Evolutionary conservation across 202 grass and related monocot genomes (phyloP), one percentile per base, ranked within the genome.

Genomic region (Elaeis oleifera): DNA sequence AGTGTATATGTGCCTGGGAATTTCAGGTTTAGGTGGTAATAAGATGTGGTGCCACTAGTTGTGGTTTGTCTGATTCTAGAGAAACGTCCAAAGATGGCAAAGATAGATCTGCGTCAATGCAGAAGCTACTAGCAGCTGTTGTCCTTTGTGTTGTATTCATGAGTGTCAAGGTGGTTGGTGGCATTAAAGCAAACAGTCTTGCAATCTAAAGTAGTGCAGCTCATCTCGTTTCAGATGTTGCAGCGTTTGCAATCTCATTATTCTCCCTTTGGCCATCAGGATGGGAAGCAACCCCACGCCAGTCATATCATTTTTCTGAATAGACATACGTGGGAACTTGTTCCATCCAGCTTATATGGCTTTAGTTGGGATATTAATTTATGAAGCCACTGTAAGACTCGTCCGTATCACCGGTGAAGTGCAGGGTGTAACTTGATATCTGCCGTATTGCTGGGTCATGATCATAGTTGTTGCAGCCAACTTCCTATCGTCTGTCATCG

Each of bases 231-330:
- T 65, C 78, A 49, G 78, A 81, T 22, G 78, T 81, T 57, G 78
- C 65, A 23, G 78, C 78, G 27, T 81, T 81, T 55, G 79, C 72
- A 15, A 81, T 81, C 26, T 81, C 79, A 15, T 60, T 81, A 20
- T 76, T 76, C 55, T 81, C 79, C 63, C 53, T 81, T 49, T 81
- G 79, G 79, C 72, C 72, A 6, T 66, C 79, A 60, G 79, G 79
- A 3, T 81, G 79, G 79, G 79, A 81, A 50, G 72, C 79, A 16
- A 81, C 72, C 0, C 79, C 79, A 14, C 79, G 72, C 6, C 79
- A 81, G 49, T 71, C 79, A 1, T 81, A 81, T 18, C 72, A 72
- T 56, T 81, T 76, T 81, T 60, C 49, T 32, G 72, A 48, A 71
- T 81, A 75, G 79, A 81, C 32, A 76, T 81, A 51, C 72, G 76